phyloP scores from a whole-genome alignment of 2,329 filamentous ascomycete species.

The Ilyonectria mors-panacis region DNA sequence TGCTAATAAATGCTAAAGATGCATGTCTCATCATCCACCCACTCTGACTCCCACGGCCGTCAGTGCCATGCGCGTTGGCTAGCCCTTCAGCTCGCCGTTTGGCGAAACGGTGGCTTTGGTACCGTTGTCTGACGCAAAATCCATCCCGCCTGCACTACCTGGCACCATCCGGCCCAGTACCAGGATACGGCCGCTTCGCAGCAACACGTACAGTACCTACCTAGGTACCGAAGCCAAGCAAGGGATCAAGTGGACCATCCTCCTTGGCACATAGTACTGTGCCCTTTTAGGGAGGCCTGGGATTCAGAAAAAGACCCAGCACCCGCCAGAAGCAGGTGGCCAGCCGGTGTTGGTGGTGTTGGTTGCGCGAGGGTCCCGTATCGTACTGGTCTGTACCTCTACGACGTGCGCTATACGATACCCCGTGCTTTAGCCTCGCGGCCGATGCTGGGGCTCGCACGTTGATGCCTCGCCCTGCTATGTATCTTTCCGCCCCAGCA shows the following conservation, averaged over 20 bases:
- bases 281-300: conserved; percentile 32
- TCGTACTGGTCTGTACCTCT: conserved; percentile 1
- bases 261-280: conserved; percentile 19
- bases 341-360: conserved; percentile 38
- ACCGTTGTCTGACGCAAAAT: conserved; percentile 30
- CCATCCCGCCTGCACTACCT: conserved; percentile 21
- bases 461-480: conserved; percentile 34
- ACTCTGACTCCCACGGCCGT: background rate
- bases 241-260: conserved; percentile 23
- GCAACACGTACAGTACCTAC: conserved; percentile 17
- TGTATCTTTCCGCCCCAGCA: conserved; percentile 15
- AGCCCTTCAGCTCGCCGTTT: conserved; percentile 23
- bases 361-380: conserved; percentile 22
- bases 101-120: conserved; percentile 32
- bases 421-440: conserved; percentile 38
- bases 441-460: conserved; percentile 33
- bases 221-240: conserved; percentile 17
- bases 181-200: conserved; percentile 12
- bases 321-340: conserved; percentile 15
- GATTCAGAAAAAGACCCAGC: conserved; percentile 20
- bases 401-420: conserved; percentile 38
- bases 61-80: conserved; percentile 2
- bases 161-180: conserved; percentile 1
- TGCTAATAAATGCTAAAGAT: conserved; percentile 7
- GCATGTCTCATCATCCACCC: conserved; percentile 5